These are phyloP conservation scores for Neonectria ditissima DNA, from an alignment of 2,329 filamentous ascomycete genomes.

Conservation along the genomic window DNA sequence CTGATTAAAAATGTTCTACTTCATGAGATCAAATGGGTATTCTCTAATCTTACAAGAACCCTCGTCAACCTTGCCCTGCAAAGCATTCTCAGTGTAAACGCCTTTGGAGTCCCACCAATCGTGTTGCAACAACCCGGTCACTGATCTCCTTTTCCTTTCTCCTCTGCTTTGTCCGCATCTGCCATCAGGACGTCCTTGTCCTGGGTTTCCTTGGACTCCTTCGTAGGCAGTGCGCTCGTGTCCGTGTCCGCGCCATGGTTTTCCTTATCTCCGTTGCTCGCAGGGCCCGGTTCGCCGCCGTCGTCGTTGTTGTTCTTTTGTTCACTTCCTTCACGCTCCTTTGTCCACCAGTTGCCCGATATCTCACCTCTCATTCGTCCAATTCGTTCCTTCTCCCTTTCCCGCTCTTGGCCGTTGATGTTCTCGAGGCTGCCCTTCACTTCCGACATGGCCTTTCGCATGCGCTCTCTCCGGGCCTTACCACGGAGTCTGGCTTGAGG, in stretches of 20 bases:
- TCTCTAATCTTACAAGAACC: constrained; percentile 42
- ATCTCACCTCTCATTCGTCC: constrained; percentile 47
- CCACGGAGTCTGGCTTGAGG: constrained; percentile 68
- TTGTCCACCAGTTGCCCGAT: constrained; percentile 51
- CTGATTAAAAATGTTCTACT: constrained; percentile 30
- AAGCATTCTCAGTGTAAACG: constrained; percentile 42
- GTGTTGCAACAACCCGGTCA: constrained; percentile 29
- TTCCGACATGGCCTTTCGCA: constrained; percentile 66
- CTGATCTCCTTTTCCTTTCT: constrained; percentile 33
- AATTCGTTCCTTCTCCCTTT: constrained; percentile 41
- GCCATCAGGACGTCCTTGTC: constrained; percentile 51
- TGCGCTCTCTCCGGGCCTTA: constrained; percentile 67
- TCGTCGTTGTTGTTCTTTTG: constrained; percentile 47
- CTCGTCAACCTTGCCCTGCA: constrained; percentile 27
- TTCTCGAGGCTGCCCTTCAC: constrained; percentile 55
- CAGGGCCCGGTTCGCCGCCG: constrained; percentile 42
- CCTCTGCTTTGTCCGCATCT: constrained; percentile 35
- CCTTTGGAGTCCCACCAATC: constrained; percentile 31
- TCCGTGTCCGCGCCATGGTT: constrained; percentile 50
- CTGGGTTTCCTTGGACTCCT: constrained; percentile 23
- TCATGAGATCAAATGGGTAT: constrained; percentile 41
- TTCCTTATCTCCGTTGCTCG: constrained; percentile 60
- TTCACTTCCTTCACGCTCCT: constrained; percentile 40
- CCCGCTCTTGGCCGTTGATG: constrained; percentile 43
- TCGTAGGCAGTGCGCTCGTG: constrained; percentile 3